These are phyloP conservation scores for Luffa aegyptiaca DNA, from an alignment of 306 rosid genomes.

Conservation along the genomic window DNA sequence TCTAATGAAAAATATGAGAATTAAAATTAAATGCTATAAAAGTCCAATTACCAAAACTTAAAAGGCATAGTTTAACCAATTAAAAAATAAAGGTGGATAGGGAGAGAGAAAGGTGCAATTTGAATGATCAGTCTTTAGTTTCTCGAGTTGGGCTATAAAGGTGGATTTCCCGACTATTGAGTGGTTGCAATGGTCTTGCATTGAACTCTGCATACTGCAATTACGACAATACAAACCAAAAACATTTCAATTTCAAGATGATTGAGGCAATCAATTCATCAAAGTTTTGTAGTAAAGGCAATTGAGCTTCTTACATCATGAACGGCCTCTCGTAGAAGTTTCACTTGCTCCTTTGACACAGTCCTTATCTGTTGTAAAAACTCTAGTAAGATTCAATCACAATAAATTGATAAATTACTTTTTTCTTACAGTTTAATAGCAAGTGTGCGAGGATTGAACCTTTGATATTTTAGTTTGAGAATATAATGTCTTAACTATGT, in stretches of 20 bases:
- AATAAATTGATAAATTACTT: too few relatives aligned
- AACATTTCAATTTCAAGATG: background rate
- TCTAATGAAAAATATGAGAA: too few relatives aligned
- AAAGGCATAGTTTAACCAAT: background rate
- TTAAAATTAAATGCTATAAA: too few relatives aligned
- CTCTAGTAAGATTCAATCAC: background rate
- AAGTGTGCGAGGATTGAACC: too few relatives aligned
- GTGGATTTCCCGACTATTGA: slow-evolving; percentile 11
- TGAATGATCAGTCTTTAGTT: background rate
- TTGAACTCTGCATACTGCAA: slow-evolving; percentile 27
- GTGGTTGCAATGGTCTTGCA: slow-evolving; percentile 24
- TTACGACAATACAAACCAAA: background rate
- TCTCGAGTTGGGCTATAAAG: background rate
- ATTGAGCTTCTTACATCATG: slow-evolving; percentile 36
- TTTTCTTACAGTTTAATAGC: too few relatives aligned
- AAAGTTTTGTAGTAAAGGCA: background rate
- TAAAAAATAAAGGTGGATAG: too few relatives aligned
- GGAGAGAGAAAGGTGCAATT: background rate
- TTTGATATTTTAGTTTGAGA: too few relatives aligned
- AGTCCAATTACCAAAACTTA: too few relatives aligned
- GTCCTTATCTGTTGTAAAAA: slow-evolving; percentile 24
- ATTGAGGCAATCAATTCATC: background rate
- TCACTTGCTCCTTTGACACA: slow-evolving; percentile 35
- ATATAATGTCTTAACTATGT: too few relatives aligned
- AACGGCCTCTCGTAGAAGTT: slow-evolving; percentile 35